Evolutionary conservation across 371 early-diverging fungal genomes (phyloP).

Genomic region (Mucor mucedo): DNA sequence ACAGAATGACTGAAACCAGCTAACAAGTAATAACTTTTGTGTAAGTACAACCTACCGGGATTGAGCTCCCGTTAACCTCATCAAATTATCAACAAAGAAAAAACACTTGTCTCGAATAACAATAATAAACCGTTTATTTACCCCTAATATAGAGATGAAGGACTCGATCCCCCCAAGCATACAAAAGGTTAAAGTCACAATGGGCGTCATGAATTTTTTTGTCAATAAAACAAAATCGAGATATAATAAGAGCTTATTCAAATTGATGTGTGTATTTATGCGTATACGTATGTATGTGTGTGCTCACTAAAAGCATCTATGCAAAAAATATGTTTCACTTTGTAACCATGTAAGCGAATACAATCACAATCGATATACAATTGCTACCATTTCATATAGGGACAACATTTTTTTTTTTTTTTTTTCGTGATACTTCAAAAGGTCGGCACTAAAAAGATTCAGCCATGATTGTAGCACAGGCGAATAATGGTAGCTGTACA

Average conservation of each 20-base stretch:
- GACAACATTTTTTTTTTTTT: too few species aligned
- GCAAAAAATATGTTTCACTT: neutral
- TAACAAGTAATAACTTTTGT: neutral
- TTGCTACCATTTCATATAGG: neutral
- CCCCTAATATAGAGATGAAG: neutral
- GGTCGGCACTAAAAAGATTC: neutral
- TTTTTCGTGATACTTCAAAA: neutral
- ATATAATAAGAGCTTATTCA: too few species aligned
- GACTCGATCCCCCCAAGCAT: neutral
- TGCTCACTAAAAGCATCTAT: too few species aligned
- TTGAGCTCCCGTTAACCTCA: conserved; percentile 3
- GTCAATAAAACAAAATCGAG: neutral
- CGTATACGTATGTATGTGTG: too few species aligned
- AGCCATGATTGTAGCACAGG: neutral
- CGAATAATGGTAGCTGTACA: too few species aligned
- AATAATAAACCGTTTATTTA: neutral
- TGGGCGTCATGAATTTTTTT: neutral
- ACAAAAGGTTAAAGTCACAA: neutral
- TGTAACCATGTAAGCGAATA: neutral
- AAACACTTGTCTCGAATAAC: neutral
- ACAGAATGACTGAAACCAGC: neutral
- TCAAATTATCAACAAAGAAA: neutral
- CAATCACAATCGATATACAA: neutral
- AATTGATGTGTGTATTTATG: too few species aligned
- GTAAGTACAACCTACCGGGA: conserved; percentile 3